Percentiles rank a stretch among this genome's conserved stretches.
Conservation (phyloP, 345 rosid species). For the Eucalyptus shirleyi region DNA sequence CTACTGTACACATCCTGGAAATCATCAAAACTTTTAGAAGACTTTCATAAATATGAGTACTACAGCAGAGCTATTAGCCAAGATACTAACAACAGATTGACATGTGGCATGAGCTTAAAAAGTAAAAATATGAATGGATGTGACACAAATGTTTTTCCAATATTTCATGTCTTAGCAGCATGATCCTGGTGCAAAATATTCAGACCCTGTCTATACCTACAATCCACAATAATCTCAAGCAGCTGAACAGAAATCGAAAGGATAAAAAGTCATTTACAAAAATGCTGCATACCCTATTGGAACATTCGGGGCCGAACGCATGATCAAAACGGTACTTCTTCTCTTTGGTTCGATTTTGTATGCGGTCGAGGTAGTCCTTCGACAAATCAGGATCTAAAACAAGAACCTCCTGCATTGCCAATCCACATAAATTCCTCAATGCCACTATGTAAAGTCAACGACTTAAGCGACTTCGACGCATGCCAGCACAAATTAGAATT, state of each 20-base stretch:
- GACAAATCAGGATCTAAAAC: slow-evolving; percentile 81
- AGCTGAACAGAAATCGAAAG: not conserved
- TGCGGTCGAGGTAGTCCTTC: slow-evolving; percentile 75
- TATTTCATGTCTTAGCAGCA: not conserved
- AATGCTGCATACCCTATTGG: slow-evolving; percentile 36
- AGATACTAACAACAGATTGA: not conserved
- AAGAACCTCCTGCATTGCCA: slow-evolving; percentile 47
- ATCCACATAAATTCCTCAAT: not conserved
- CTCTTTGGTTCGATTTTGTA: slow-evolving; percentile 80
- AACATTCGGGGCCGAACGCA: slow-evolving; percentile 57
- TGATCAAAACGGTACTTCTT: slow-evolving; percentile 78
- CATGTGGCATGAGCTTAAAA: not conserved
- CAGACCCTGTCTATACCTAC: not conserved
- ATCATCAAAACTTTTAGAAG: not conserved
- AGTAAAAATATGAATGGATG: not conserved
- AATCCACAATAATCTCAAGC: not conserved
- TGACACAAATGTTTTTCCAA: not conserved
- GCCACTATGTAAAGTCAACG: not conserved
- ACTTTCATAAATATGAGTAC: not conserved
- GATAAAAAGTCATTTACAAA: not conserved
- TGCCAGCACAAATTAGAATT: not conserved
- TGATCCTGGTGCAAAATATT: not conserved
- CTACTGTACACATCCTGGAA: slow-evolving; percentile 54
- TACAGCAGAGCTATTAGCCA: not conserved
- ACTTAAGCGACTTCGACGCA: not conserved